phyloP scores from a whole-genome alignment of 306 rosid genomes.

The Malus asiatica region DNA sequence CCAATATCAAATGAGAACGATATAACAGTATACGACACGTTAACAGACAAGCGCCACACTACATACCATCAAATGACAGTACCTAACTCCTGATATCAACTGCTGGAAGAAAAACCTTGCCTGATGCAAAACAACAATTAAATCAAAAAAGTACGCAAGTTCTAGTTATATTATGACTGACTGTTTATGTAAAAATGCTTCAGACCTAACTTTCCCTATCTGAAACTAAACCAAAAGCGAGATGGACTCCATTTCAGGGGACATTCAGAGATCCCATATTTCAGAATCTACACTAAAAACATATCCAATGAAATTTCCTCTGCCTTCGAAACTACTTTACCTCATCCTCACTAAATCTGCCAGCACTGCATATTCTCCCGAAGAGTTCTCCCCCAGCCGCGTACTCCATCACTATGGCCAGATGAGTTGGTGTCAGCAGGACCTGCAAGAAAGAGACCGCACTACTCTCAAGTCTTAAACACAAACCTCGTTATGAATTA shows the following conservation, averaged over 20 bases:
- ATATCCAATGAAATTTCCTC: not conserved
- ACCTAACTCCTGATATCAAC: conserved; percentile 79
- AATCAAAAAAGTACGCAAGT: not conserved
- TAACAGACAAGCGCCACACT: not conserved
- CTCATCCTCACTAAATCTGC: conserved; percentile 86
- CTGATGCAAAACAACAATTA: conserved; percentile 36
- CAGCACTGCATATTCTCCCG: conserved; percentile 61
- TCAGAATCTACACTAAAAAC: not conserved
- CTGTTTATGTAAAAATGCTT: not conserved
- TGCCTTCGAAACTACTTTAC: conserved; percentile 17
- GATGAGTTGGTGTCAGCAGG: conserved; percentile 70
- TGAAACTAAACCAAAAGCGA: not conserved
- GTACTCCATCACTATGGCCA: conserved; percentile 84
- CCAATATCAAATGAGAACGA: not conserved
- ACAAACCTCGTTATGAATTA: not conserved
- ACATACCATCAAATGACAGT: conserved; percentile 81
- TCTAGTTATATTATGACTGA: not conserved
- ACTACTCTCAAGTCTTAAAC: not conserved
- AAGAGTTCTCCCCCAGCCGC: conserved; percentile 86
- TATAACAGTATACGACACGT: not conserved
- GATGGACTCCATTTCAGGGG: not conserved
- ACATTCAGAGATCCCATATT: not conserved
- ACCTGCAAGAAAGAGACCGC: conserved; percentile 43
- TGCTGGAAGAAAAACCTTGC: conserved; percentile 95
- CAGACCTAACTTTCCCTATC: too few species aligned